These are phyloP conservation scores for Camellia granthamiana DNA, from an alignment of 148 eudicot genomes.

Conservation along the genomic window DNA sequence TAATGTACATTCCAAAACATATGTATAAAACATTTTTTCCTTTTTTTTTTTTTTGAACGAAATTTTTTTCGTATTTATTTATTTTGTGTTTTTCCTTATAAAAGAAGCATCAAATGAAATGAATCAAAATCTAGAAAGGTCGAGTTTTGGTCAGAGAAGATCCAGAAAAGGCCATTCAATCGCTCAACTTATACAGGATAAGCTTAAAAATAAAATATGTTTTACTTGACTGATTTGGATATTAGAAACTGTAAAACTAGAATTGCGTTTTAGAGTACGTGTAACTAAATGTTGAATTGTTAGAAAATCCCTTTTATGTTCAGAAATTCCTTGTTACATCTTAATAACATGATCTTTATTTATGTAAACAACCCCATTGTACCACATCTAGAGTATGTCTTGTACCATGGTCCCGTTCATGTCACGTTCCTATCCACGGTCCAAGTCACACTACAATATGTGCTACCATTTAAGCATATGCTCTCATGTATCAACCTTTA, in stretches of 20 bases:
- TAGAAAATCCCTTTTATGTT: not conserved
- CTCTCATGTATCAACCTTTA: not conserved
- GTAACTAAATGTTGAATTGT: not conserved
- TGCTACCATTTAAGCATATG: not conserved
- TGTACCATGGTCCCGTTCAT: not conserved
- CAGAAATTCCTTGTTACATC: not conserved
- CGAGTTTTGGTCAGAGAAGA: not conserved
- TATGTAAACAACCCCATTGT: not conserved
- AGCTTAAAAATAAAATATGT: not conserved
- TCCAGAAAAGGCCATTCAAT: not conserved
- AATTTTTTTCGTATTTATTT: not conserved
- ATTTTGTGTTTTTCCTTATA: not conserved
- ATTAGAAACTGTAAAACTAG: not conserved
- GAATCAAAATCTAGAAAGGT: not conserved
- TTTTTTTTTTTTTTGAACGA: not conserved
- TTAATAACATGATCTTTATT: conserved; percentile 1
- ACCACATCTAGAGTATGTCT: not conserved
- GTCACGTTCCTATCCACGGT: not conserved
- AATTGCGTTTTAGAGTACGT: not conserved
- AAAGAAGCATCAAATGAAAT: not conserved
- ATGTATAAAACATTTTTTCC: not conserved
- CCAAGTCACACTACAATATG: not conserved
- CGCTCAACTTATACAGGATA: not conserved
- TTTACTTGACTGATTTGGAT: not conserved
- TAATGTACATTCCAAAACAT: not conserved